phyloP scores from a whole-genome alignment of 2,329 filamentous ascomycete genomes.

The Eutypa lata region DNA sequence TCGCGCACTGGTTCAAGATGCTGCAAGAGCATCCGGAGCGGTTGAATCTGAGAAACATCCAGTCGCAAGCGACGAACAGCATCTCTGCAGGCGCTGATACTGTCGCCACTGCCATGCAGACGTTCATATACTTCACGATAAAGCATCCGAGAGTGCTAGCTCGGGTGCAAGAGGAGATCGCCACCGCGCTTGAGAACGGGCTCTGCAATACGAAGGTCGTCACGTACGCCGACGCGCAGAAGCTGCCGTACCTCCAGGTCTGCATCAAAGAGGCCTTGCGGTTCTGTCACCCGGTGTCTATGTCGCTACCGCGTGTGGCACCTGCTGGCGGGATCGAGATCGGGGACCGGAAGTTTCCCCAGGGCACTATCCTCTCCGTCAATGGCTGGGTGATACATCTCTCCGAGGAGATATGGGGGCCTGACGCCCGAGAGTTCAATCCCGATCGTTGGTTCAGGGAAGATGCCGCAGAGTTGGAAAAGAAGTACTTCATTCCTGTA shows the following conservation, averaged over 20 bases:
- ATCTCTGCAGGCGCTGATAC: conserved; percentile 20
- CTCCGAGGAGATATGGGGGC: conserved; percentile 19
- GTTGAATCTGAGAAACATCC: conserved; percentile 18
- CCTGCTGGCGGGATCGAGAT: conserved; percentile 22
- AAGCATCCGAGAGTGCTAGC: conserved; percentile 15
- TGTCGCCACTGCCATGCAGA: conserved; percentile 17
- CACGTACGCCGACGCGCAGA: conserved; percentile 23
- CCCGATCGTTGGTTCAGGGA: conserved; percentile 20
- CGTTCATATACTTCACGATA: conserved; percentile 24
- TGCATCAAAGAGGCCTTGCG: conserved; percentile 32
- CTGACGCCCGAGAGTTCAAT: conserved; percentile 17
- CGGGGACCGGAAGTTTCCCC: conserved; percentile 23
- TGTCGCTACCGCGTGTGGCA: conserved; percentile 25
- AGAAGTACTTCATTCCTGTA: conserved; percentile 17
- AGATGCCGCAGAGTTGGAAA: conserved; percentile 10
- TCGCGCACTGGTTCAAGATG: conserved; percentile 13
- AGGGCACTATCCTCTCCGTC: conserved; percentile 23
- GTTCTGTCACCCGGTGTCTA: conserved; percentile 23
- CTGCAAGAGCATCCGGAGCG: conserved; percentile 11
- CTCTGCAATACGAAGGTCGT: conserved; percentile 12
- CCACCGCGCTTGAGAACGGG: conserved; percentile 10
- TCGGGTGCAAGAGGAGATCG: conserved; percentile 15
- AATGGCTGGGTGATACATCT: conserved; percentile 24
- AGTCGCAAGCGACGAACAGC: conserved; percentile 11
- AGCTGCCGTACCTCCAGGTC: conserved; percentile 29